Evolutionary conservation across 140 eudicot genomes (phyloP).

Genomic region (Oenanthe javanica): DNA sequence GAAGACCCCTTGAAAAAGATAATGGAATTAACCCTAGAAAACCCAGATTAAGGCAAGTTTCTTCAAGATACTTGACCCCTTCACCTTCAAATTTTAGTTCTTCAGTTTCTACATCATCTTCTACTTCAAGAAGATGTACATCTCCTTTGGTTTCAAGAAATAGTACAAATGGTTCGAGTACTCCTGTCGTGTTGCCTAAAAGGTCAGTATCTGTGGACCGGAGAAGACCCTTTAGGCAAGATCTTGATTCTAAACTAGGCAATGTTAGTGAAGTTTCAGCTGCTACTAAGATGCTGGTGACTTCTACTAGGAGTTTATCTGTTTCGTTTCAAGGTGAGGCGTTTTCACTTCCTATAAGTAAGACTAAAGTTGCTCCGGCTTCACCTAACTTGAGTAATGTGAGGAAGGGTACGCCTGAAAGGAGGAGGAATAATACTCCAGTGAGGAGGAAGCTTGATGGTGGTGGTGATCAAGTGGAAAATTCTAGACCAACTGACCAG

Average conservation of each 20-base stretch:
- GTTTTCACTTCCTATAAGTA: constrained; percentile 80
- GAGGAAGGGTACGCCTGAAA: constrained; percentile 77
- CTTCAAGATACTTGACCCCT: constrained; percentile 78
- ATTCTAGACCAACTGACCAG: constrained; percentile 62
- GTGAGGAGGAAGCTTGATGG: constrained; percentile 46
- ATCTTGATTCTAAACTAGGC: constrained; percentile 41
- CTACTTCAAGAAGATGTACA: constrained; percentile 48
- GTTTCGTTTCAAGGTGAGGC: constrained; percentile 88
- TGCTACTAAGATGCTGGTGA: constrained; percentile 70
- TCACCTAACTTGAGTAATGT: constrained; percentile 37
- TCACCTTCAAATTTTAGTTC: constrained; percentile 61
- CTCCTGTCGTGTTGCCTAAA: constrained; percentile 30
- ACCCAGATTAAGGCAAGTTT: constrained; percentile 67
- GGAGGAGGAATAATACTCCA: constrained; percentile 58
- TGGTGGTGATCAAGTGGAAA: constrained; percentile 65
- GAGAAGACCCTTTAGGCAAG: constrained; percentile 42
- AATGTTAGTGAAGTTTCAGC: constrained; percentile 47
- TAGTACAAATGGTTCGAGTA: constrained; percentile 21
- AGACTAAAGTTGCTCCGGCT: constrained; percentile 59
- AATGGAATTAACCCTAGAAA: constrained; percentile 36
- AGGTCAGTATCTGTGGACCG: constrained; percentile 79
- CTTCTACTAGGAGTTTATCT: constrained; percentile 73
- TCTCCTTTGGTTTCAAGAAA: constrained; percentile 63
- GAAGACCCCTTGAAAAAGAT: constrained; percentile 67
- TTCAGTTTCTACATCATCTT: constrained; percentile 35